Conservation (phyloP, 192 early-diverging fungal species). For the Dimargaris xerosporica region DNA sequence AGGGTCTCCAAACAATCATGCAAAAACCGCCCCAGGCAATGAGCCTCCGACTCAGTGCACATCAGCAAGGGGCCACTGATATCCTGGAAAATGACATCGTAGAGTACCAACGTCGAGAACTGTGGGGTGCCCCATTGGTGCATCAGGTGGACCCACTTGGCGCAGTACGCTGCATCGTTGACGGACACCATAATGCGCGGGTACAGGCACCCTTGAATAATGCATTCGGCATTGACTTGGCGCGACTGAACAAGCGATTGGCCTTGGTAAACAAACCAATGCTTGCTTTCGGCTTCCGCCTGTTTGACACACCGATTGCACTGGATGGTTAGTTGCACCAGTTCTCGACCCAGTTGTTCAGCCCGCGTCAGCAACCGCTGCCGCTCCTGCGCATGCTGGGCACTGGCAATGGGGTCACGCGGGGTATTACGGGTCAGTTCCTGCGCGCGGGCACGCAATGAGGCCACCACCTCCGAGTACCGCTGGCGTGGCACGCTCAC, state of each 20-base stretch:
- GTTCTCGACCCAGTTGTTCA: conserved; percentile 19
- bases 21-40: conserved; percentile 54
- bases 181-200: conserved; percentile 48
- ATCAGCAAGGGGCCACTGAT: conserved; percentile 35
- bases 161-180: conserved; percentile 56
- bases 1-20: conserved; percentile 37
- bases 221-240: conserved; percentile 21
- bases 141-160: conserved; percentile 54
- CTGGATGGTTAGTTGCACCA: conserved; percentile 21
- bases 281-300: conserved; percentile 25
- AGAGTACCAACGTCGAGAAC: conserved; percentile 53
- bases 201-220: conserved; percentile 58
- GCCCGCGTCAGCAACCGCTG: conserved; percentile 9
- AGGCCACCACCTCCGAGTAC: conserved; percentile 29
- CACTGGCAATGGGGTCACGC: background rate
- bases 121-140: conserved; percentile 51
- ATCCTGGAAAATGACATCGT: conserved; percentile 40
- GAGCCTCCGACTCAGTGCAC: conserved; percentile 58
- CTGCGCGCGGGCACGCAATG: conserved; percentile 20
- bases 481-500: conserved; percentile 44
- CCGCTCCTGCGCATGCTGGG: conserved; percentile 8
- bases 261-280: conserved; percentile 30
- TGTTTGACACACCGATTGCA: conserved; percentile 15
- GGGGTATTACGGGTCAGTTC: background rate
- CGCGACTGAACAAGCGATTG: conserved; percentile 17